Evolutionary conservation across 441 rosid genomes (phyloP), one percentile per base, ranked within the genome.

Genomic region (Hypseocharis bilobata): DNA sequence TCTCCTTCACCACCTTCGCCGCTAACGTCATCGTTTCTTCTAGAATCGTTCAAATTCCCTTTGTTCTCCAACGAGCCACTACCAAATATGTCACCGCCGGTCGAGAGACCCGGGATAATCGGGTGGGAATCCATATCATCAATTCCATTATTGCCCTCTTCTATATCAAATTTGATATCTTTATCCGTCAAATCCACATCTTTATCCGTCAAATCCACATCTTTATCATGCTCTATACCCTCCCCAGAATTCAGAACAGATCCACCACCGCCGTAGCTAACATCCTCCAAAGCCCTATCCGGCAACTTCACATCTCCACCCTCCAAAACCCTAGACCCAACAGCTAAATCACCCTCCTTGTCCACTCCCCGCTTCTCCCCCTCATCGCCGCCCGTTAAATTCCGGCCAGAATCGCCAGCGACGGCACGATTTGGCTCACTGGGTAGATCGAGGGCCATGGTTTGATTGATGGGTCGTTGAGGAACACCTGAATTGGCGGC

Each of bases 121-220:
- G 66, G 82, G 69, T 66, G 30, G 62, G 19, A 68, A 45, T 63
- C 77, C n/a, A 65, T 73, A 66, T 76, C 84, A 4, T 72, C 71
- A 38, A 82, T 55, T 63, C 73, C 85, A 10, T 68, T 66, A 55
- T 75, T 74, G 1, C 64, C 83, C 45, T 89, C 97, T 73, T 90
- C 98, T 23, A 87, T 88, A 60, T 90, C 98, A 45, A 93, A 90
- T 65, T 67, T 81, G 70, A 88, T 76, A 17, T 84, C 91, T 40
- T 82, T 75, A 0, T 84, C 88, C 58, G 61, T 55, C 36, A 32
- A 72, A 54, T 62, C 63, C 67, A 28, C 63, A 30, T 34, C 70
- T 62, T 62, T 42, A 30, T 4, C 51, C 5, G 69, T 26, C 59
- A 78, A 81, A 66, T 73, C 70, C 23, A 55, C 63, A 36, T 74